Evolutionary conservation across 805 yeast species (phyloP).

Genomic region (Naumovozyma castellii): DNA sequence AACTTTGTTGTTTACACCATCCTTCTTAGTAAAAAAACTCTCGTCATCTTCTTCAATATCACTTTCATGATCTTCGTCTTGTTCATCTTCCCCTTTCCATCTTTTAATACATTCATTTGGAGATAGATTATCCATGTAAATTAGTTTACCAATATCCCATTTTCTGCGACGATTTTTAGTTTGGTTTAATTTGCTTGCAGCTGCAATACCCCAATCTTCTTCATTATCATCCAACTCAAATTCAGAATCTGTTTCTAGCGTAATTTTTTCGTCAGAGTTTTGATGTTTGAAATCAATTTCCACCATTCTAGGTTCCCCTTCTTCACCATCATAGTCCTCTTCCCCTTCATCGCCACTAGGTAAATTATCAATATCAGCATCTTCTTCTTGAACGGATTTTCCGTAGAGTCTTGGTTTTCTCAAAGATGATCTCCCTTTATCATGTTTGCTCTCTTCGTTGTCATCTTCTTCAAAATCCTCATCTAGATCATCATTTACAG

Average conservation of each 20-base stretch:
- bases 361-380: slow-evolving; percentile 38
- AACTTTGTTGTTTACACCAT: slow-evolving; percentile 17
- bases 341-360: slow-evolving; percentile 38
- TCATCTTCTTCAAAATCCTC: slow-evolving; percentile 30
- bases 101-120: slow-evolving; percentile 64
- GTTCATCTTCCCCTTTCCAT: slow-evolving; percentile 51
- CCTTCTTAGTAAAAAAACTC: slow-evolving; percentile 48
- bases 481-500: slow-evolving; percentile 34
- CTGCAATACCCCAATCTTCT: slow-evolving; percentile 28
- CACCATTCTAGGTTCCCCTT: slow-evolving; percentile 37
- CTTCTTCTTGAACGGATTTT: slow-evolving; percentile 38
- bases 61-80: slow-evolving; percentile 36
- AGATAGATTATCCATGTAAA: slow-evolving; percentile 69
- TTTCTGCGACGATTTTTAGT: slow-evolving; percentile 36
- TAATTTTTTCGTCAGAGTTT: slow-evolving; percentile 31
- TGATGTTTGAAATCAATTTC: slow-evolving; percentile 39
- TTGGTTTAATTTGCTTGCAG: slow-evolving; percentile 59
- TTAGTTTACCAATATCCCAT: slow-evolving; percentile 74
- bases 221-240: slow-evolving; percentile 34
- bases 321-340: slow-evolving; percentile 32
- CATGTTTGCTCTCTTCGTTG: slow-evolving; percentile 22
- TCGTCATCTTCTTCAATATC: slow-evolving; percentile 31
- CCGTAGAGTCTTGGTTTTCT: slow-evolving; percentile 56
- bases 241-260: slow-evolving; percentile 46
- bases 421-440: slow-evolving; percentile 55